Conservation (phyloP, 2,329 filamentous ascomycete genomes). For the Fusarium transvaalense region DNA sequence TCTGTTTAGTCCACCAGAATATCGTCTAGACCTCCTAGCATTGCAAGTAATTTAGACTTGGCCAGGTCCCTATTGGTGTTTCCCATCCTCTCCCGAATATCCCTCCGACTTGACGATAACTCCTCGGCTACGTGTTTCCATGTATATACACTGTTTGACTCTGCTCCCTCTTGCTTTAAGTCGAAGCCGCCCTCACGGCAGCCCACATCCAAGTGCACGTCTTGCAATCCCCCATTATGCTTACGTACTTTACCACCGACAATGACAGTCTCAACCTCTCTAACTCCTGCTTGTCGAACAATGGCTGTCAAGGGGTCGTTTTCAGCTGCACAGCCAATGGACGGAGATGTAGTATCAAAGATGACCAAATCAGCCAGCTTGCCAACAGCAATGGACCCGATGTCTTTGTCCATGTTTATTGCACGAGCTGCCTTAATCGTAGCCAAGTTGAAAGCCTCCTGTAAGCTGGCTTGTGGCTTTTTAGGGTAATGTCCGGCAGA, state of each 20-base stretch:
- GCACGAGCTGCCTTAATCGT: slow-evolving; percentile 20
- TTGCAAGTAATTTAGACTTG: not conserved
- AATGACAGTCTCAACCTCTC: slow-evolving; percentile 13
- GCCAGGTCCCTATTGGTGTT: not conserved
- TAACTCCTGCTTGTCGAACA: not conserved
- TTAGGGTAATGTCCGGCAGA: not conserved
- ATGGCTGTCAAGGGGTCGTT: slow-evolving; percentile 10
- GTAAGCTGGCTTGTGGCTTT: not conserved
- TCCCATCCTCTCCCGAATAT: not conserved
- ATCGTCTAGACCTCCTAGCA: not conserved
- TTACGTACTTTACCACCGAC: not conserved
- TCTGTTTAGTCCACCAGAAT: not conserved
- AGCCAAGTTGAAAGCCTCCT: slow-evolving; percentile 3
- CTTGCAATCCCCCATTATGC: not conserved
- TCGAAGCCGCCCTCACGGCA: not conserved
- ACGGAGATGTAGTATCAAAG: slow-evolving; percentile 10
- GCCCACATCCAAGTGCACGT: not conserved
- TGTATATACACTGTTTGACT: rapidly evolving
- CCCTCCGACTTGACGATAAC: not conserved
- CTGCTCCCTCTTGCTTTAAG: not conserved
- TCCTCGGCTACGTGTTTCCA: not conserved
- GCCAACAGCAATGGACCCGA: not conserved
- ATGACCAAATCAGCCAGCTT: slow-evolving; percentile 3
- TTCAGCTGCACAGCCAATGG: not conserved
- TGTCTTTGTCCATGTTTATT: not conserved